phyloP scores from a whole-genome alignment of 495 filamentous ascomycete genomes.

The Recurvomyces mirabilis region DNA sequence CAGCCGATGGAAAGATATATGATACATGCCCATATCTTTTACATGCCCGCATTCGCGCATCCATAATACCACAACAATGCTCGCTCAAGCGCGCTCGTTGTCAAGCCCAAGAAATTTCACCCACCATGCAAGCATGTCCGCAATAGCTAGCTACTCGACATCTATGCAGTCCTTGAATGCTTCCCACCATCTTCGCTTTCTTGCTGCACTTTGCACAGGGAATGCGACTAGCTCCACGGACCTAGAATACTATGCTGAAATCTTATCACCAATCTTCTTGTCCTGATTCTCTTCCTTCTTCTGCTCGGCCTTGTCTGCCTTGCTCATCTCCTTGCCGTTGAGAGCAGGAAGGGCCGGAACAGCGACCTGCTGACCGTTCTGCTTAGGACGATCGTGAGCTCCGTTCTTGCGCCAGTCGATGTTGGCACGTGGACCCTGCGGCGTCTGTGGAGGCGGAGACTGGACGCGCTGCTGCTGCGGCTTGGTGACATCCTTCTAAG shows the following conservation, averaged over 20 bases:
- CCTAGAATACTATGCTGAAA: no score
- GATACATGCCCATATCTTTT: no score
- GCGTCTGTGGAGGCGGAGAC: background rate
- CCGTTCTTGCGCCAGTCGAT: background rate
- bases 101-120: background rate
- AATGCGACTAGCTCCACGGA: no score
- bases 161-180: no score
- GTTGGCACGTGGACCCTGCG: background rate
- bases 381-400: background rate
- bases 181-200: background rate
- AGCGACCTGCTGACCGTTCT: background rate
- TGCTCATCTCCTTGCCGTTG: no score
- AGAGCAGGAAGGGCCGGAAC: no score
- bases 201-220: background rate
- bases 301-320: no score
- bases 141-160: background rate
- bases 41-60: background rate
- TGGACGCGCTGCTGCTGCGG: slow-evolving; percentile 1
- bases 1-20: no score
- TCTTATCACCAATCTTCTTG: slow-evolving; percentile 2
- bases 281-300: background rate
- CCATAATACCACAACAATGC: background rate
- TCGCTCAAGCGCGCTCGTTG: background rate
- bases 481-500: slow-evolving; percentile 12
- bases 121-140: background rate